Evolutionary conservation across 2,329 filamentous ascomycete genomes (phyloP).

Genomic region (Harringtonia lauricola): DNA sequence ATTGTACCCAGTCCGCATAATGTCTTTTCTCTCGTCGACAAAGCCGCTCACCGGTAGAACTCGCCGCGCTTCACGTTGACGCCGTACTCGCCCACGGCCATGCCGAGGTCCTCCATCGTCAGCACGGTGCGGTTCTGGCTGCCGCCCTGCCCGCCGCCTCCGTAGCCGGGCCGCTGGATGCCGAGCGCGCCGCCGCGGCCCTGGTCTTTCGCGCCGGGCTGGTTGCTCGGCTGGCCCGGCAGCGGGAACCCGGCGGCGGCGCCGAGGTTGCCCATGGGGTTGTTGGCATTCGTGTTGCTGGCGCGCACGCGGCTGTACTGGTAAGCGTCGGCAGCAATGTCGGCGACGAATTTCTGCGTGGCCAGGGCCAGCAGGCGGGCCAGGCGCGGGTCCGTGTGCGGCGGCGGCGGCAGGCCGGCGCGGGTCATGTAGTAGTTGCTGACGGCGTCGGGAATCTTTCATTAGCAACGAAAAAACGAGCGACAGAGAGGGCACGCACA

Average conservation of each 20-base stretch:
- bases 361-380: conserved; percentile 89
- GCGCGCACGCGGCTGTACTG: conserved; percentile 93
- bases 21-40: not conserved
- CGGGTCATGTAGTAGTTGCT: conserved; percentile 97
- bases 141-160: conserved; percentile 79
- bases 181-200: conserved; percentile 52
- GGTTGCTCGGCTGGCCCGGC: conserved; percentile 41
- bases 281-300: conserved; percentile 73
- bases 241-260: conserved; percentile 60
- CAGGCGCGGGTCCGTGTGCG: conserved; percentile 79
- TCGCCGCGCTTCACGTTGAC: conserved; percentile 96
- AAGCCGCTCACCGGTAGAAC: conserved; percentile 63
- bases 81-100: conserved; percentile 96
- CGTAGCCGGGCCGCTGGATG: conserved; percentile 68
- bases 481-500: conserved; percentile 37
- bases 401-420: conserved; percentile 84
- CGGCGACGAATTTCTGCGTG: conserved; percentile 98
- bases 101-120: conserved; percentile 97
- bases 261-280: conserved; percentile 79
- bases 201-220: conserved; percentile 42
- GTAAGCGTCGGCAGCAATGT: conserved; percentile 94
- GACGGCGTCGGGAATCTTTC: conserved; percentile 91
- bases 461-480: not conserved
- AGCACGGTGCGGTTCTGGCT: conserved; percentile 86
- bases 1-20: too few species aligned